Evolutionary conservation across 2,329 filamentous ascomycete genomes (phyloP), one percentile per base, ranked within the genome.

Genomic region (Emmonsiellopsis sp.): DNA sequence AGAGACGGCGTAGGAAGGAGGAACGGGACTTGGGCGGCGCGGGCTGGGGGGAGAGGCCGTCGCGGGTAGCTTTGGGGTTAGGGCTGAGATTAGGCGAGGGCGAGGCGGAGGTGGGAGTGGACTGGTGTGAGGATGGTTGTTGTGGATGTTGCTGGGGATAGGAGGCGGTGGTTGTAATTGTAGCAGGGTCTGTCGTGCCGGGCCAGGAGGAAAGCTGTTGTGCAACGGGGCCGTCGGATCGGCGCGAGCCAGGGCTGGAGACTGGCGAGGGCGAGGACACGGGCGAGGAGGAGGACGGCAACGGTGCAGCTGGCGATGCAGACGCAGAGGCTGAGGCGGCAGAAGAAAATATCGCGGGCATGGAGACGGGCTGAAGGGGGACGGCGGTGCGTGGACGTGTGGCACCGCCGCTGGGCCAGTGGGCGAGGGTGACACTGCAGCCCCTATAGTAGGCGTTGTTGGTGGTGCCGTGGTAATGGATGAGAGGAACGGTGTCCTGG

Each of bases 1-100:
- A 73, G 44, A 73, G 60, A 14, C 70, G 69, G 54, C 70, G 70
- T 49, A 73, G 66, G 56, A 73, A 68, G 21, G 66, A 69, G 17
- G 67, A 57, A 17, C 63, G 65, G 49, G 61, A 60, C 49, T 48
- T 52, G 43, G 53, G 47, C 14, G 57, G 62, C 51, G 60, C 62
- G 42, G 65, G 65, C 51, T 39, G 62, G 57, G 51, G 62, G 62
- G 49, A 61, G 51, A 51, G 57, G 57, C 40, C 34, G 42, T 46
- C 37, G 40, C 36, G 31, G 40, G 21, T 13, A 40, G 33, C 32
- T 17, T 13, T 43, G 40, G 40, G 40, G 43, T 53, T 34, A 45
- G 27, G 36, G 44, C 43, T 34, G 56, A 48, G 11, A 50, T 21
- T 17, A 49, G 31, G 14, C 27, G 45, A 31, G 49, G 36, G 10